Conservation (phyloP, 768 basidiomycete genomes). For the Amanita molliuscula region DNA sequence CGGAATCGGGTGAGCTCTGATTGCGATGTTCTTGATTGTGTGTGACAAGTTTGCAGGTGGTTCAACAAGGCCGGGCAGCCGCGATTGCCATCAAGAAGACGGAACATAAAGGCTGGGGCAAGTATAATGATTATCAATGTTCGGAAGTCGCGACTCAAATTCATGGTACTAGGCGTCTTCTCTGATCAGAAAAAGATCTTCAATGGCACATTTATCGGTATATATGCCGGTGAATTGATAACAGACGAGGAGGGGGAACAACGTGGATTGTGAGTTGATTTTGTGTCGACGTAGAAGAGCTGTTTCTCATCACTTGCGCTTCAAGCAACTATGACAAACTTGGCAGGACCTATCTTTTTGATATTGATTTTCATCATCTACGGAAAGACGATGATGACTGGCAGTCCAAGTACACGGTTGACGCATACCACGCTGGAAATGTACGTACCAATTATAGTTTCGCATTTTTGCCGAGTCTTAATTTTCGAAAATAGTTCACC, state of each 20-base stretch:
- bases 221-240: constrained; percentile 80
- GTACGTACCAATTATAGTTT: constrained; percentile 30
- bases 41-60: constrained; percentile 41
- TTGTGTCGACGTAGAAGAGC: not conserved
- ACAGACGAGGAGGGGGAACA: constrained; percentile 55
- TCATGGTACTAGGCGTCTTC: constrained; percentile 49
- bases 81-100: constrained; percentile 63
- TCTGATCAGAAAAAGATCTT: constrained; percentile 55
- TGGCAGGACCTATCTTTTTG: constrained; percentile 74
- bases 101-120: constrained; percentile 78
- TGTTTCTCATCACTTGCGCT: constrained; percentile 4
- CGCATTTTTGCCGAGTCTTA: not conserved
- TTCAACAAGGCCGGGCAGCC: constrained; percentile 67
- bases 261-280: constrained; percentile 51
- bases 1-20: constrained; percentile 41
- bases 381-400: constrained; percentile 25
- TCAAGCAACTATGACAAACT: constrained; percentile 61
- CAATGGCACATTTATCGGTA: constrained; percentile 63
- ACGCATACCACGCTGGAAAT: constrained; percentile 85
- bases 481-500: constrained; percentile 54
- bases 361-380: constrained; percentile 71
- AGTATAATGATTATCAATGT: constrained; percentile 11
- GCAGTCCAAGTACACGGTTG: constrained; percentile 48
- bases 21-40: not conserved
- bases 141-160: not conserved